These are phyloP conservation scores for Termitomyces sp. DNA, from an alignment of 768 basidiomycete species.

Conservation along the genomic window DNA sequence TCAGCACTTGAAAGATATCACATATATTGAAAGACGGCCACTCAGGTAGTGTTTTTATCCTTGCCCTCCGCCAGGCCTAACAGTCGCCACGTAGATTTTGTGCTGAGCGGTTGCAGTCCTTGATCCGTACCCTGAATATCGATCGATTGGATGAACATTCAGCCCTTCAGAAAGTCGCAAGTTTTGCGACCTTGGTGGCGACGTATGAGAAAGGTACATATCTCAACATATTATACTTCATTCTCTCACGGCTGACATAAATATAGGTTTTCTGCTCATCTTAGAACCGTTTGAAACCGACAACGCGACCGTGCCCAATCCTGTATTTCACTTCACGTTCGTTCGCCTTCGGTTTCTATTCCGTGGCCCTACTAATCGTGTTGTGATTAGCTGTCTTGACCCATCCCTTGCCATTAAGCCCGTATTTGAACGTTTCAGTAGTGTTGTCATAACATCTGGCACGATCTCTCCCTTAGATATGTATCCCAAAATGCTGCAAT, in stretches of 20 bases:
- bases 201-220: slow-evolving; percentile 90
- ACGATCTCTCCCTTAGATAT: slow-evolving; percentile 98
- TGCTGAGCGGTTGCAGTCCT: slow-evolving; percentile 89
- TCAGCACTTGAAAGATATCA: slow-evolving; percentile 97
- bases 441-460: slow-evolving; percentile 97
- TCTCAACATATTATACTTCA: neutral
- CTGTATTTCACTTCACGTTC: slow-evolving; percentile 97
- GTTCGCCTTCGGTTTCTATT: slow-evolving; percentile 12
- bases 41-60: slow-evolving; percentile 56
- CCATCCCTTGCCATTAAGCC: slow-evolving; percentile 97
- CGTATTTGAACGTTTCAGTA: slow-evolving; percentile 96
- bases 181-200: slow-evolving; percentile 93
- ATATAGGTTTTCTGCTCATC: slow-evolving; percentile 87
- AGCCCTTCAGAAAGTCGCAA: slow-evolving; percentile 90
- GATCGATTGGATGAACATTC: slow-evolving; percentile 88
- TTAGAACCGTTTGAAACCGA: slow-evolving; percentile 99
- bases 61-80: neutral
- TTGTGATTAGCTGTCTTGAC: slow-evolving; percentile 75
- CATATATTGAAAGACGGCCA: slow-evolving; percentile 93
- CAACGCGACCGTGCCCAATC: slow-evolving; percentile 96
- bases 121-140: slow-evolving; percentile 89
- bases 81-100: slow-evolving; percentile 65
- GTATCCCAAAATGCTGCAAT: slow-evolving; percentile 99
- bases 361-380: slow-evolving; percentile 9
- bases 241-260: neutral